Evolutionary conservation across 495 filamentous ascomycete species (phyloP).

Genomic region (Talaromyces borbonicus): DNA sequence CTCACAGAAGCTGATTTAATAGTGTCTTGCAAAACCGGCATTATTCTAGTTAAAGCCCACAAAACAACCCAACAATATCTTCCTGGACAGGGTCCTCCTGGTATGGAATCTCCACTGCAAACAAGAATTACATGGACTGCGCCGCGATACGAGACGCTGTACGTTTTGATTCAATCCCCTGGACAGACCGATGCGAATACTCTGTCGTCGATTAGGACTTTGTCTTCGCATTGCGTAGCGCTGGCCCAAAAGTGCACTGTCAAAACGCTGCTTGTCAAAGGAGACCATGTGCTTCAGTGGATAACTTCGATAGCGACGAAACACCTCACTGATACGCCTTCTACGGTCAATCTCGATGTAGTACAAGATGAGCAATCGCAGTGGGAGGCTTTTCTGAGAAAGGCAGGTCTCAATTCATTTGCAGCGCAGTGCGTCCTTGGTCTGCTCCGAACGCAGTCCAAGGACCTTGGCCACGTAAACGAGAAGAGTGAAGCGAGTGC

Average conservation of each 20-base stretch:
- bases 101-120: conserved; percentile 37
- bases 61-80: conserved; percentile 61
- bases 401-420: conserved; percentile 69
- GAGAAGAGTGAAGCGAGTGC: background rate
- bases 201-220: background rate
- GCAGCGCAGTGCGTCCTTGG: conserved; percentile 63
- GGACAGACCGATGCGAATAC: background rate
- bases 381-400: conserved; percentile 67
- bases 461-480: background rate
- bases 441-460: background rate
- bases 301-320: conserved; percentile 23
- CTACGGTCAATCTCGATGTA: conserved; percentile 3
- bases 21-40: conserved; percentile 57
- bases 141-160: conserved; percentile 55
- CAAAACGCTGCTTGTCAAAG: background rate
- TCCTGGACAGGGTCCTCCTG: conserved; percentile 36
- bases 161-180: conserved; percentile 48
- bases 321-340: conserved; percentile 16
- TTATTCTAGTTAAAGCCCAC: conserved; percentile 63
- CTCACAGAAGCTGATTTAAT: conserved; percentile 65
- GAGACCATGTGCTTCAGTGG: conserved; percentile 11
- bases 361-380: conserved; percentile 40
- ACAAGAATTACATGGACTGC: conserved; percentile 47
- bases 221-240: conserved; percentile 3
- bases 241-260: background rate